A percentile compares a stretch with the other conserved stretches of the same genome.
phyloP scores from a whole-genome alignment of 306 rosid species.

The Vigna unguiculata region DNA sequence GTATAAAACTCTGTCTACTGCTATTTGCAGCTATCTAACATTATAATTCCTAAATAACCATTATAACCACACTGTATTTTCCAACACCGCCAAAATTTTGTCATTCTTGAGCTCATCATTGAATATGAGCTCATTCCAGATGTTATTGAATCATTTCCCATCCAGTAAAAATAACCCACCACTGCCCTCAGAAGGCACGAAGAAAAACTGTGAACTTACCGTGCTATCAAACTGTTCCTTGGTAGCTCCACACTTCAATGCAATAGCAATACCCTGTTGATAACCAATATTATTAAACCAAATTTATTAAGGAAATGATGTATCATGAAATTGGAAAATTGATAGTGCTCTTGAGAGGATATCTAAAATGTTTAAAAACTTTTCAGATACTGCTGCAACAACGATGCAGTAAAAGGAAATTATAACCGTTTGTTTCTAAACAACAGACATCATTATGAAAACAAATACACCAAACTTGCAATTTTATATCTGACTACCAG shows the following conservation, averaged over 20 bases:
- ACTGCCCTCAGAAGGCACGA: conserved; percentile 7
- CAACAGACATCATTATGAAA: not conserved
- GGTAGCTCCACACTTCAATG: conserved; percentile 94
- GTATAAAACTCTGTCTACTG: not conserved
- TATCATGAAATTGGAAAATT: not conserved
- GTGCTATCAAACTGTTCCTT: conserved; percentile 95
- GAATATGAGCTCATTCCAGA: not conserved
- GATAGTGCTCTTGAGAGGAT: not conserved
- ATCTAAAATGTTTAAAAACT: not conserved
- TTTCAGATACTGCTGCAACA: not conserved
- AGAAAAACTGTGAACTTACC: conserved; percentile 56
- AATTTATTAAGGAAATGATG: no score
- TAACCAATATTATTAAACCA: conserved; percentile 15
- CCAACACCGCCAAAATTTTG: not conserved
- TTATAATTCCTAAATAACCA: not conserved
- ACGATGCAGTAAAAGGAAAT: not conserved
- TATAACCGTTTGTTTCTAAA: conserved; percentile 12
- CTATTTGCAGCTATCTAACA: not conserved
- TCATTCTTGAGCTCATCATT: not conserved
- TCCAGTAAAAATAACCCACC: not conserved
- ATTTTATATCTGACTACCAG: conserved; percentile 17
- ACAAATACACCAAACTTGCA: not conserved
- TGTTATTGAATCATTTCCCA: not conserved
- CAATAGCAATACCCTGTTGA: conserved; percentile 85
- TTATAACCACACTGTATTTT: not conserved